Base-by-base conservation (phyloP, 495 filamentous ascomycete species). In the Hypoxylon fuscum region DNA sequence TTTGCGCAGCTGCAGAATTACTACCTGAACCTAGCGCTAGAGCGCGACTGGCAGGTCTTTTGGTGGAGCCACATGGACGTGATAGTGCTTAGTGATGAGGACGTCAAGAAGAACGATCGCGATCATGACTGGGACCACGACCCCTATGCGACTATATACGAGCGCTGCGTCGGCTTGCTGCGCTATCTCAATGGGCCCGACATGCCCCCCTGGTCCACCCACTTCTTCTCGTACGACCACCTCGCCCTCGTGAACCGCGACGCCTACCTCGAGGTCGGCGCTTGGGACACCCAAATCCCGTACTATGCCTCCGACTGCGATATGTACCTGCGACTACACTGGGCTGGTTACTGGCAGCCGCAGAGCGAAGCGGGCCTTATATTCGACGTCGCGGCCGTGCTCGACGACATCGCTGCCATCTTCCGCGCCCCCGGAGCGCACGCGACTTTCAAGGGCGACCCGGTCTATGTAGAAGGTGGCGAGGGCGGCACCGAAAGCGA, bases 1-100 rank as follows among this genome's bases (percentile, higher is more conserved):
- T 88, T 87, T 59, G 74, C 85, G 22, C 85, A 88, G 58, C 72
- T 88, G 20, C 85, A 88, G 56, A 88, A 88, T 67, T 87, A 81
- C 69, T 86, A 77, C 67, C 72, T 84, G 41, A 71, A 61, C 44
- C 71, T 68, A 6, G 71, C 82, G 22, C 66, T 83, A n/a, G 64
- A 77, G 38, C 72, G 75, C 12, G 63, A 72, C 20, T 86, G 83
- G 83, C 71, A 72, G 17, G 68, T 79, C 63, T 88, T 78, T 72
- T 88, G 85, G 76, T 88, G 84, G 85, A 71, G 76, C 29, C 84
- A 87, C 57, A 81, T 83, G 77, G 86, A 88, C 66, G 68, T 85
- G 6, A 66, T 85, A 0, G 83, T 77, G 12, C 70, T 87, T 23
- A 81, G 80, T 27, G 55, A 72, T 62, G 75, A 81, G 41, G 68